Percentiles rank a stretch among this genome's conserved stretches.
phyloP scores from a whole-genome alignment of 768 basidiomycete genomes.

The Galerina marginata region DNA sequence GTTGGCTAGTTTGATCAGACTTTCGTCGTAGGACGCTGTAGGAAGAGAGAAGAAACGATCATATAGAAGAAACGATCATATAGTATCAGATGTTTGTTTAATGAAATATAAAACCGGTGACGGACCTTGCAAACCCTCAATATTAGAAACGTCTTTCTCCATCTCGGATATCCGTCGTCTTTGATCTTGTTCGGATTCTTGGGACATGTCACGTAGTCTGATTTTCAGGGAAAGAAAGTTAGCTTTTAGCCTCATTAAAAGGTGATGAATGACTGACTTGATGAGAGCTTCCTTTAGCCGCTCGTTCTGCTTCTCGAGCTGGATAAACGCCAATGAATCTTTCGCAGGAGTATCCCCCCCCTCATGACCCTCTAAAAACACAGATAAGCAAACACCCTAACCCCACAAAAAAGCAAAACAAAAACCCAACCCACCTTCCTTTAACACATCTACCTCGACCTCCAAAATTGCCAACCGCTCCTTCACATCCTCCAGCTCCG shows the following conservation, averaged over 20 bases:
- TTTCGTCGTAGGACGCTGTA: slow-evolving; percentile 78
- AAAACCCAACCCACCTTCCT: slow-evolving; percentile 49
- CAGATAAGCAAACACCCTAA: not conserved
- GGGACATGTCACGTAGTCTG: slow-evolving; percentile 87
- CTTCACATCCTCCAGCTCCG: slow-evolving; percentile 77
- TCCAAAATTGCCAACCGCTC: slow-evolving; percentile 82
- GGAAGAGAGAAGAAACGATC: not conserved
- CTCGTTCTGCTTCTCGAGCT: slow-evolving; percentile 97
- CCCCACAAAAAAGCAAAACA: slow-evolving; percentile 19
- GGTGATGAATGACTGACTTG: slow-evolving; percentile 49
- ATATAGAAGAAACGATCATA: not conserved
- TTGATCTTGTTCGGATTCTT: slow-evolving; percentile 87
- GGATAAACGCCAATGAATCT: slow-evolving; percentile 71
- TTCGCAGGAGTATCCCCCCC: slow-evolving; percentile 46
- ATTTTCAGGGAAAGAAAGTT: not conserved
- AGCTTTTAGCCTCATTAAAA: not conserved
- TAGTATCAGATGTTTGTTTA: not conserved
- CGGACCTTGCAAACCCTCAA: slow-evolving; percentile 83
- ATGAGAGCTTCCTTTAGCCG: slow-evolving; percentile 93
- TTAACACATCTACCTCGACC: slow-evolving; percentile 83
- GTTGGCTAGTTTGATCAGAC: slow-evolving; percentile 80
- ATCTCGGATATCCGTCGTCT: slow-evolving; percentile 81
- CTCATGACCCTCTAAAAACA: slow-evolving; percentile 23
- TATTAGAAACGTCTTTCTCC: slow-evolving; percentile 82
- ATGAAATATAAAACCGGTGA: not conserved